phyloP scores from a whole-genome alignment of 129 eudicot genomes.

The Smallanthus sonchifolius region DNA sequence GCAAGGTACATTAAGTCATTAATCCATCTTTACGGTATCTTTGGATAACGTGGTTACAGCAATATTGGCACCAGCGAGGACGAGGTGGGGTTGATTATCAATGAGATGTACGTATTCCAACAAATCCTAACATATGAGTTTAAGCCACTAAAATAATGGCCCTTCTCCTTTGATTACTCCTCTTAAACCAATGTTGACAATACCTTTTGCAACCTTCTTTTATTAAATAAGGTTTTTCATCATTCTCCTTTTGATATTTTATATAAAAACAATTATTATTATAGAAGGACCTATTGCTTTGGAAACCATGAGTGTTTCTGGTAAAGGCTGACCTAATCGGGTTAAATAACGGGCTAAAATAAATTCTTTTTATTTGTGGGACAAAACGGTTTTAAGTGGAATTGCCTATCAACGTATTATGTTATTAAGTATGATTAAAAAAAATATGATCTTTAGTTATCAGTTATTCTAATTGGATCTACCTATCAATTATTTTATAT shows the following conservation, averaged over 20 bases:
- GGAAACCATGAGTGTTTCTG: neutral
- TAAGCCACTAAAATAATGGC: constrained; percentile 27
- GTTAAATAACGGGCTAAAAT: neutral
- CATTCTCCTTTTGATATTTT: neutral
- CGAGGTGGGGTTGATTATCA: constrained; percentile 25
- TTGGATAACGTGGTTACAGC: constrained; percentile 22
- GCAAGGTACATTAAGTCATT: constrained; percentile 16
- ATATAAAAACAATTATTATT: neutral
- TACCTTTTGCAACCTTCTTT: constrained; percentile 7
- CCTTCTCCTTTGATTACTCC: constrained; percentile 29
- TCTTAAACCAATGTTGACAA: constrained; percentile 15
- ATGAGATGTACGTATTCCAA: constrained; percentile 34
- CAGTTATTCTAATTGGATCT: no score
- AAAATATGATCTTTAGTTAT: no score
- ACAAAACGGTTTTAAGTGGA: neutral
- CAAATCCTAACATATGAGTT: constrained; percentile 24
- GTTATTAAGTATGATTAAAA: no score
- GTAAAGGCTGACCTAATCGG: neutral
- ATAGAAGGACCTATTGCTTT: neutral
- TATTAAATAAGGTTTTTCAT: neutral
- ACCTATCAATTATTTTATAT: no score
- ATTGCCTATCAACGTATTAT: neutral
- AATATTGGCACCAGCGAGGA: constrained; percentile 22
- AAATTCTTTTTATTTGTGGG: neutral
- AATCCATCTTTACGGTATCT: constrained; percentile 24